Evolutionary conservation across 2,329 filamentous ascomycete species (phyloP), one percentile per base, ranked within the genome.

Genomic region (Beauveria asiatica): DNA sequence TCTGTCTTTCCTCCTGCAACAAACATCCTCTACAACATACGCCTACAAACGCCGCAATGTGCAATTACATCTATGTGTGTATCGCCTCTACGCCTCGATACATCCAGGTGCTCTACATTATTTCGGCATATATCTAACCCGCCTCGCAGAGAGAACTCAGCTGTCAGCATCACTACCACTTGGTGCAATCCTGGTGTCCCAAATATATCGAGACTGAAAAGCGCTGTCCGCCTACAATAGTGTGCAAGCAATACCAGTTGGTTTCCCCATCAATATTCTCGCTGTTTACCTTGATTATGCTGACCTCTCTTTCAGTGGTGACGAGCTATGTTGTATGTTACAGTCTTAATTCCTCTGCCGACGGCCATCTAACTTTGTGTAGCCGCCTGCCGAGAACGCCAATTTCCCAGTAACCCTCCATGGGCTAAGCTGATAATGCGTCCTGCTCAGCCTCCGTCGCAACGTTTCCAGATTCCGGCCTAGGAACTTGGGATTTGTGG

Each of bases 121-220:
- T 48, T 2, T 11, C 10, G 16, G 3, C 44, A 17, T 13, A 25
- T 3, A 23, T 30, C 52, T 54, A 54, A 54, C 39, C n/a, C 16
- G 1, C 25, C n/a, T 25, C 41, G 23, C 63, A 80, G 79, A 79
- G 79, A 61, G 77, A 81, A 62, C 74, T 81, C 62, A 78, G 79
- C 69, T 81, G 80, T 63, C 74, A 78, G 63, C 73, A 75, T 58
- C 78, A 81, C 68, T 80, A 78, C 71, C 79, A 81, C 64, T 68
- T 76, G 63, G 75, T 77, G 60, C 75, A 76, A 62, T 76, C 75
- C 27, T 78, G 75, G 75, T 78, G 75, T 56, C 70, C 72, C 60
- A 75, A 76, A 63, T 78, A 78, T 59, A 77, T 76, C 60, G 73
- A 74, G 65, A 77, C 75, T 11, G 74, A 75, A 63, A 72, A 72